Evolutionary conservation across 1,139 yeast genomes (phyloP), one percentile per base, ranked within the genome.

Genomic region (Groenewaldozyma auringiensis): DNA sequence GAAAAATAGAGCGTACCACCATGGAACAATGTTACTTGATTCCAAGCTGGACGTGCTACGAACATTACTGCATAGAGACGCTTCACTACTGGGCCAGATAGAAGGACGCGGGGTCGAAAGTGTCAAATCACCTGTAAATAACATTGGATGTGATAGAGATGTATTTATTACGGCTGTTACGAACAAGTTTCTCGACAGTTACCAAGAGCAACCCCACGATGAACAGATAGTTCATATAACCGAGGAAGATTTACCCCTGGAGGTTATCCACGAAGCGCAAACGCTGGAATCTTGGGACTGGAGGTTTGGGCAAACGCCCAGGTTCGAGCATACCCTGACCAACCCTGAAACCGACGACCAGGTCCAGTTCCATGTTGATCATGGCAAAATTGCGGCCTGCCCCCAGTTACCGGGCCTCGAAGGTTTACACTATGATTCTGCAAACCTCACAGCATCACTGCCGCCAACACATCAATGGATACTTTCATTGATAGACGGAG

Each of bases 21-120:
- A 94, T 65, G 98, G 97, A 0, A 94, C 99, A 0, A 87, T 94
- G 96, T 70, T 94, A 11, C 68, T 94, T 17, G 68, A 76, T 46
- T 81, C 94, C 48, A 70, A 79, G 42, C 66, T 94, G 27, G 72
- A 71, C 21, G 66, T 72, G 1, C 68, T 92, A 50, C 70, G 79
- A 1, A 69, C 77, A 22, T 61, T 87, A 11, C 67, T 92, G 48
- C 74, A 74, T 46, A 64, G 83, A 16, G 71, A 71, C 37, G 65
- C 65, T 9, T 55, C 64, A 1, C 58, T 65, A n/a, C 63, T 72
- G 36, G 78, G 83, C 0, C 53, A 56, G 0, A 75, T 79, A 37
- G 74, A 70, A 21, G 79, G 89, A 13, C 71, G 72, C 41, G 79
- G 84, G 9, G 86, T 89, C 1, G 78, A 75, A 29, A 85, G 95